These are phyloP conservation scores for Serendipita sp. DNA, from an alignment of 768 basidiomycete genomes.

Conservation along the genomic window DNA sequence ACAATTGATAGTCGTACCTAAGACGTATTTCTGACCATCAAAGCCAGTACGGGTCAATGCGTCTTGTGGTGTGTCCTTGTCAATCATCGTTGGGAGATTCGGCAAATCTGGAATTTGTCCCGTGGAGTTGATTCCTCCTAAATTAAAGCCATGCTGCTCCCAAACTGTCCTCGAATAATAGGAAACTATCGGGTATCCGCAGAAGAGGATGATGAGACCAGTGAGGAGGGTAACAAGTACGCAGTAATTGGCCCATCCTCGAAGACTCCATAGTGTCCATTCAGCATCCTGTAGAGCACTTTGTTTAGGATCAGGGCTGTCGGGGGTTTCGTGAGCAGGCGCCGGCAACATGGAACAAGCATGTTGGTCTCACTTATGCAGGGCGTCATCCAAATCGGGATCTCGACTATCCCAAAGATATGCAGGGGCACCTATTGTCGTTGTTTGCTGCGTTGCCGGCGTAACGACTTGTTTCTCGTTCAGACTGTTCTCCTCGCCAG, in stretches of 20 bases:
- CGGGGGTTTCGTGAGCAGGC: background rate
- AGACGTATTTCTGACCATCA: conserved; percentile 9
- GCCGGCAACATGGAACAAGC: background rate
- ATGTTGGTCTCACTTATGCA: conserved; percentile 44
- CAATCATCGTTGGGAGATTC: conserved; percentile 19
- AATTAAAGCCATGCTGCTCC: conserved; percentile 44
- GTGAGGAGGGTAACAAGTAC: conserved; percentile 53
- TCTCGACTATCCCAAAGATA: conserved; percentile 31
- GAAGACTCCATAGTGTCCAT: conserved; percentile 59
- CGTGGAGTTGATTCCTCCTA: conserved; percentile 76
- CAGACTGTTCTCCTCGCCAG: background rate
- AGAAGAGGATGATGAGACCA: conserved; percentile 65
- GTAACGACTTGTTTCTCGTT: conserved; percentile 6
- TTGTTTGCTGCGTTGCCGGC: conserved; percentile 29
- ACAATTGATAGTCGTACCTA: conserved; percentile 12
- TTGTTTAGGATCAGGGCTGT: conserved; percentile 50
- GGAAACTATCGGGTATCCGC: conserved; percentile 72
- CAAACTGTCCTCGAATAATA: conserved; percentile 18
- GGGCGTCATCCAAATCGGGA: conserved; percentile 74
- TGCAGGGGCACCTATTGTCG: conserved; percentile 28
- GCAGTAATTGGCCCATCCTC: conserved; percentile 72
- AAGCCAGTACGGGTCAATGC: conserved; percentile 8
- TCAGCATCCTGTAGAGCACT: conserved; percentile 42
- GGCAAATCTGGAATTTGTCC: conserved; percentile 62
- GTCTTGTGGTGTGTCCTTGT: conserved; percentile 12